These are phyloP conservation scores for Hansenula lynferdii DNA, from an alignment of 1,139 yeast genomes.

Conservation along the genomic window DNA sequence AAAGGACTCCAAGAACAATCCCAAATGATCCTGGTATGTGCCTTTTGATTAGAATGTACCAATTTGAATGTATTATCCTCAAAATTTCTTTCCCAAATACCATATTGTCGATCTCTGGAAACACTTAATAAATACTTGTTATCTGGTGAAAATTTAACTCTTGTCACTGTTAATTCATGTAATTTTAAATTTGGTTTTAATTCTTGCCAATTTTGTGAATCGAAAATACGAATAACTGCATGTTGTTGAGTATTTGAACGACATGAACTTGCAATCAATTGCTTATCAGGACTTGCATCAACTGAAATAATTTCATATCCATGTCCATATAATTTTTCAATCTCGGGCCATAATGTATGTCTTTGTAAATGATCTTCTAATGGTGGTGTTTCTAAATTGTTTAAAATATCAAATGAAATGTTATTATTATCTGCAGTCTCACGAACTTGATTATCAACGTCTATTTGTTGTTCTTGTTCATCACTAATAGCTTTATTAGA, in stretches of 20 bases:
- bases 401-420: conserved; percentile 40
- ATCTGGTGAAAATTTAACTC: conserved; percentile 71
- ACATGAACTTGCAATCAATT: conserved; percentile 83
- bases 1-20: conserved; percentile 81
- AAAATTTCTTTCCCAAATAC: conserved; percentile 60
- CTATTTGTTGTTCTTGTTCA: conserved; percentile 32
- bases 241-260: conserved; percentile 79
- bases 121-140: conserved; percentile 71
- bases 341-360: conserved; percentile 90
- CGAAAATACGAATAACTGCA: conserved; percentile 79
- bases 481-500: conserved; percentile 81
- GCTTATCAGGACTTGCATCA: conserved; percentile 64
- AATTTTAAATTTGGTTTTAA: conserved; percentile 43
- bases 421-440: conserved; percentile 36
- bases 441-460: conserved; percentile 33
- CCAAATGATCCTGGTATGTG: conserved; percentile 93
- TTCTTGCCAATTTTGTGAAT: conserved; percentile 59
- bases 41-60: conserved; percentile 51
- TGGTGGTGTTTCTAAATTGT: conserved; percentile 57
- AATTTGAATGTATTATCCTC: conserved; percentile 38
- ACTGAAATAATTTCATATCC: conserved; percentile 90
- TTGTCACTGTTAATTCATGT: conserved; percentile 83
- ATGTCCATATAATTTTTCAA: conserved; percentile 93
- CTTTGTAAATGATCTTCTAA: conserved; percentile 87
- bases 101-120: conserved; percentile 85